Conservation (phyloP, 1,139 yeast genomes). For the Taphrina betulina region DNA sequence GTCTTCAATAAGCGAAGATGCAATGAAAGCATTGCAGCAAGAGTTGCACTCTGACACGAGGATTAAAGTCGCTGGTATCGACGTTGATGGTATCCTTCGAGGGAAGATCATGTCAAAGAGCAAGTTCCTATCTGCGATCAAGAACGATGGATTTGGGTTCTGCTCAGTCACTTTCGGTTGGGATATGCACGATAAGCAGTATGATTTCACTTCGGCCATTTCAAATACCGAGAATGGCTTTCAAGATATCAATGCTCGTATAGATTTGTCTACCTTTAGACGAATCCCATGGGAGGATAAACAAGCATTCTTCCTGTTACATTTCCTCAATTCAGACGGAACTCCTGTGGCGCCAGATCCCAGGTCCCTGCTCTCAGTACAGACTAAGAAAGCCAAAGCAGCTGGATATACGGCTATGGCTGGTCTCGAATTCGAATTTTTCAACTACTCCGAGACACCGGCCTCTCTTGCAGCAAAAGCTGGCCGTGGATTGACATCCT, state of each 20-base stretch:
- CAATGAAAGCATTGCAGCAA: neutral
- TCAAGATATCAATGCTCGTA: conserved; percentile 43
- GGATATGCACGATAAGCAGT: conserved; percentile 46
- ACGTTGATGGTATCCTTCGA: conserved; percentile 46
- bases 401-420: conserved; percentile 41
- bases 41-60: conserved; percentile 39
- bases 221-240: conserved; percentile 45
- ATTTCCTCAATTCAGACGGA: conserved; percentile 41
- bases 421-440: conserved; percentile 46
- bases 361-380: conserved; percentile 41
- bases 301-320: conserved; percentile 43
- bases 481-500: conserved; percentile 41
- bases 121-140: conserved; percentile 42
- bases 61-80: conserved; percentile 46
- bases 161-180: conserved; percentile 45
- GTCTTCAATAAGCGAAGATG: no score
- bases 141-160: conserved; percentile 43
- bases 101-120: conserved; percentile 45
- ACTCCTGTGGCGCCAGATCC: conserved; percentile 45
- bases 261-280: conserved; percentile 42
- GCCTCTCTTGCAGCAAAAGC: conserved; percentile 41
- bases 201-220: conserved; percentile 41
- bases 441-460: conserved; percentile 43
- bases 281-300: conserved; percentile 44
- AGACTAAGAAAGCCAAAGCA: conserved; percentile 36